These are phyloP conservation scores for Lachnellula subtilissima DNA, from an alignment of 2,329 filamentous ascomycete species.

Conservation along the genomic window DNA sequence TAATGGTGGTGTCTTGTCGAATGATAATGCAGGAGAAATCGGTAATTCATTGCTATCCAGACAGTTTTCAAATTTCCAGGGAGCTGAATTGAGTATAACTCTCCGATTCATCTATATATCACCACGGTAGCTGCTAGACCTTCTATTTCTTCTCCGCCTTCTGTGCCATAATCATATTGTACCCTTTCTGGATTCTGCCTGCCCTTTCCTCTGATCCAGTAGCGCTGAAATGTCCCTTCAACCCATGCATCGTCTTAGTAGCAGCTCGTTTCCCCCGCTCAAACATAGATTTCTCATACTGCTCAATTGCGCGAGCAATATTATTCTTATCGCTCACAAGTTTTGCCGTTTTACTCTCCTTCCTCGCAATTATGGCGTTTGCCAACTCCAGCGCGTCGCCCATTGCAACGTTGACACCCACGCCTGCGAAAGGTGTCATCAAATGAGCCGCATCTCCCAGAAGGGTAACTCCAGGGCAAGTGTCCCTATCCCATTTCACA, in stretches of 20 bases:
- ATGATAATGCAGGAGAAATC: too few relatives aligned
- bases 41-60: too few relatives aligned
- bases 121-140: too few relatives aligned
- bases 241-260: constrained; percentile 17
- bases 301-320: constrained; percentile 12
- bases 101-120: too few relatives aligned
- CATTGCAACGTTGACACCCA: constrained; percentile 46
- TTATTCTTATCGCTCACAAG: not conserved
- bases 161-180: not conserved
- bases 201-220: constrained; percentile 9
- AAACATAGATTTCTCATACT: constrained; percentile 24
- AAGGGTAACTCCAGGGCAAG: constrained; percentile 38
- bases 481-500: constrained; percentile 21
- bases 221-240: constrained; percentile 20
- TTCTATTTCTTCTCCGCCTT: not conserved
- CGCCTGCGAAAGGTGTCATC: constrained; percentile 44
- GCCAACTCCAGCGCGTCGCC: constrained; percentile 40
- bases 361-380: constrained; percentile 26
- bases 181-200: not conserved
- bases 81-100: too few relatives aligned
- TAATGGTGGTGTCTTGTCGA: too few relatives aligned
- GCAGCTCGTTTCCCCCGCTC: constrained; percentile 15
- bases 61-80: too few relatives aligned
- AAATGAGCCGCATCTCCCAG: constrained; percentile 47
- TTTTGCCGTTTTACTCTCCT: constrained; percentile 7